Conservation (phyloP, 106 monocot species). For the Chionographis japonica region DNA sequence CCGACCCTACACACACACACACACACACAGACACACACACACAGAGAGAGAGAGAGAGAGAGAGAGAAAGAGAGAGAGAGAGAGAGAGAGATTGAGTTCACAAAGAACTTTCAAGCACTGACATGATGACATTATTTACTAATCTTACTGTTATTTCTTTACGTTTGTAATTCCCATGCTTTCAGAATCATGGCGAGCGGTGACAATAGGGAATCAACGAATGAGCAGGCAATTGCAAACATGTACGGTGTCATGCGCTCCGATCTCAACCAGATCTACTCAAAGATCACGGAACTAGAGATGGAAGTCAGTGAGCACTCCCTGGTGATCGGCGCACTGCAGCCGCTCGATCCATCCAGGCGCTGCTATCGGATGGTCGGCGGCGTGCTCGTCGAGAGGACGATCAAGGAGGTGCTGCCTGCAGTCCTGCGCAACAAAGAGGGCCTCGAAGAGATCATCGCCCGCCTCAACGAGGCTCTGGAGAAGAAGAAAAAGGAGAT, state of each 20-base stretch:
- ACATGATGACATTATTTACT: background rate
- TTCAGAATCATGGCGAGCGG: constrained; percentile 35
- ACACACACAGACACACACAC: too few relatives aligned
- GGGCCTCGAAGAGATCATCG: constrained; percentile 83
- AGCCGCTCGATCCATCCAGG: constrained; percentile 74
- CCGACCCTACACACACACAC: too few relatives aligned
- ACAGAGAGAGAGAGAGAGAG: too few relatives aligned
- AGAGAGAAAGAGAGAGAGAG: too few relatives aligned
- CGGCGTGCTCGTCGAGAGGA: constrained; percentile 83
- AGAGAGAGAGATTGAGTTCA: too few relatives aligned
- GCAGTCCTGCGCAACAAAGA: constrained; percentile 85
- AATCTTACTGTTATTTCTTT: too few relatives aligned
- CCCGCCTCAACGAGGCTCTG: constrained; percentile 70
- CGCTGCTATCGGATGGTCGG: constrained; percentile 94
- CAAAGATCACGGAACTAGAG: constrained; percentile 92
- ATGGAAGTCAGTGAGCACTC: constrained; percentile 94
- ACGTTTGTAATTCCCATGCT: background rate
- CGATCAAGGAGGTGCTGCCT: constrained; percentile 81
- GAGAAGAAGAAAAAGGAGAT: constrained; percentile 96
- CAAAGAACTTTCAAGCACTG: too few relatives aligned
- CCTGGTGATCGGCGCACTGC: constrained; percentile 76
- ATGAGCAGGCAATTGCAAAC: constrained; percentile 71
- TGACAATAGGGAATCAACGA: constrained; percentile 31
- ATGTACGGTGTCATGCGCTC: constrained; percentile 63
- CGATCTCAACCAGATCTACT: constrained; percentile 76